Evolutionary conservation across 441 rosid genomes (phyloP), one percentile per base, ranked within the genome.

Genomic region (Populus hybrid): DNA sequence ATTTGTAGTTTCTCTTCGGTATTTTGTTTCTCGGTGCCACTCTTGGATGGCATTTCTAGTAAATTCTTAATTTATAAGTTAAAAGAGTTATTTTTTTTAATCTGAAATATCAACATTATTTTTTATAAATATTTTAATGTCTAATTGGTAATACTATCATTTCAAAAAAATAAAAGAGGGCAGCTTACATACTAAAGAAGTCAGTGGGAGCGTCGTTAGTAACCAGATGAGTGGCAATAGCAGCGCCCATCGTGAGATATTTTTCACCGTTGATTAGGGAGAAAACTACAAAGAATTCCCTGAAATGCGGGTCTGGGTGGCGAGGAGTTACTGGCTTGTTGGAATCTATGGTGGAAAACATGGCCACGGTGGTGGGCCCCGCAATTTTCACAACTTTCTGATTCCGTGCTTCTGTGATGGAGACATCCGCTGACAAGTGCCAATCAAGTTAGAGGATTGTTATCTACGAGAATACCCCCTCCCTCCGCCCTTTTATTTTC

Each of bases 281-380:
- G 64, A 10, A 2, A 14, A 50, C 57, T 5, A 1, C 57, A 50
- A 50, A 50, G 46, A 26, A 70, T 76, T 67, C 83, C 84, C 83
- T 50, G 75, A 77, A 75, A 65, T 28, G 50, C 75, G 88, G 84
- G 81, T 82, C 84, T 81, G 70, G 63, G 35, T 10, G 78, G 79
- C 23, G 66, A n/a, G 79, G 77, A 79, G 77, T 74, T 10, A 78
- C 73, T 57, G 7, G 54, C 8, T 1, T 12, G 77, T 42, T 10
- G 69, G 78, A 46, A 73, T 73, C 0, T 16, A 70, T 68, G 86
- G 88, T 83, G 8, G 65, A 77, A 78, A 73, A 80, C 82, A 86
- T 67, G 18, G 69, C 88, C 88, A 85, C 87, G 88, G 70, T 50
- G 57, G 57, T 50, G 20, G 6, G 57, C 57, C 57, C 57, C 57